Percentiles rank a stretch among this genome's conserved stretches.
Conservation (phyloP, 2,329 filamentous ascomycete species). For the Aspergillus tubingensis region DNA sequence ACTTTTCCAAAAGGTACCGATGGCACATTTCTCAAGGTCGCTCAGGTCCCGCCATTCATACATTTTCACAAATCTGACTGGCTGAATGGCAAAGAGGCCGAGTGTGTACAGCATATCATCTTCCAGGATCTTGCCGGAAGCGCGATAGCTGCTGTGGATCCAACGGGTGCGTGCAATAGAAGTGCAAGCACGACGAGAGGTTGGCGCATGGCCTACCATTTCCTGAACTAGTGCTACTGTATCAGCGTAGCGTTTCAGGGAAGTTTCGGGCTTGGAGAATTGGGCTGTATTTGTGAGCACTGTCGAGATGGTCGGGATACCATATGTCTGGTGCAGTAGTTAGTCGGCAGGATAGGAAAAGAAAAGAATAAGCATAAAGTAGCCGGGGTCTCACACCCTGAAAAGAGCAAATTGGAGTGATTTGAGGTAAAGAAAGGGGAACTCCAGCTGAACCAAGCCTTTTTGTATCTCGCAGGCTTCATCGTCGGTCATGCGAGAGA, state of each 20-base stretch:
- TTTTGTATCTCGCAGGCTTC: slow-evolving; percentile 55
- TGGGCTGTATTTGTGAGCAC: slow-evolving; percentile 54
- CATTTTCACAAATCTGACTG: slow-evolving; percentile 61
- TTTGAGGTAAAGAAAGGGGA: slow-evolving; percentile 55
- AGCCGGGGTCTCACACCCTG: slow-evolving; percentile 42
- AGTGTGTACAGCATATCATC: slow-evolving; percentile 68
- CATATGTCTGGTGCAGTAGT: slow-evolving; percentile 51
- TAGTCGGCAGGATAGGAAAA: not conserved
- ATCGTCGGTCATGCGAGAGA: slow-evolving; percentile 56
- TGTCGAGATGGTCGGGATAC: slow-evolving; percentile 56
- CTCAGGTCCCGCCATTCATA: slow-evolving; percentile 72
- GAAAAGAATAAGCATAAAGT: not conserved
- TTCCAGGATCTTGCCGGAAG: slow-evolving; percentile 61
- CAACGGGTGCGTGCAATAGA: slow-evolving; percentile 66
- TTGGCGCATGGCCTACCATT: slow-evolving; percentile 47
- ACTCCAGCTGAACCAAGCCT: slow-evolving; percentile 54
- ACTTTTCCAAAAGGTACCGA: slow-evolving; percentile 70
- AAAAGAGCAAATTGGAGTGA: slow-evolving; percentile 62
- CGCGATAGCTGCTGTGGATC: slow-evolving; percentile 60
- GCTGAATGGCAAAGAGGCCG: slow-evolving; percentile 66
- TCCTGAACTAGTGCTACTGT: slow-evolving; percentile 54
- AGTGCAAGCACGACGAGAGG: slow-evolving; percentile 48
- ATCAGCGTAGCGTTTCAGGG: slow-evolving; percentile 57
- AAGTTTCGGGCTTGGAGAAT: slow-evolving; percentile 48
- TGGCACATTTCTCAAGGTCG: slow-evolving; percentile 67